These are phyloP conservation scores for Phytophthora pinifolia DNA, from an alignment of 352 stramenopile species.

Conservation along the genomic window DNA sequence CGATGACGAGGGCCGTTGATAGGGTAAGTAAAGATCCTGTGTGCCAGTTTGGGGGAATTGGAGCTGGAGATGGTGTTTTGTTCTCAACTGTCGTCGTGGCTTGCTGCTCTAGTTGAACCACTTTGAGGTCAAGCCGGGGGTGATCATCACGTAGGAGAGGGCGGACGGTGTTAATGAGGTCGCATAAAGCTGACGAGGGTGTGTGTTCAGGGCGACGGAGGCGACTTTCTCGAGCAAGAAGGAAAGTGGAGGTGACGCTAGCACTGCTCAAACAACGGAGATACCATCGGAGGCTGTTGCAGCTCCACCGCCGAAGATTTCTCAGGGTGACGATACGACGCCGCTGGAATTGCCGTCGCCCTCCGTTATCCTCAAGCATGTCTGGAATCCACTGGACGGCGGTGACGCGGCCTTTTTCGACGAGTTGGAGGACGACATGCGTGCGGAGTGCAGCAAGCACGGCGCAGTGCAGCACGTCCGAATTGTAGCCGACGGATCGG, in stretches of 20 bases:
- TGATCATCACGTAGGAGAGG: slow-evolving; percentile 70
- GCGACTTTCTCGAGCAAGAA: slow-evolving; percentile 52
- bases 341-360: slow-evolving; percentile 50
- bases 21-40: slow-evolving; percentile 38
- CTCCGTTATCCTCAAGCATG: slow-evolving; percentile 59
- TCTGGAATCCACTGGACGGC: slow-evolving; percentile 60
- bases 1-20: slow-evolving; percentile 71
- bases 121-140: slow-evolving; percentile 84
- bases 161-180: neutral
- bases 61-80: too few species aligned
- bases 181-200: neutral
- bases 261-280: neutral
- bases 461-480: slow-evolving; percentile 64
- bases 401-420: slow-evolving; percentile 55
- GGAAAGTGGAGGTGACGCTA: neutral
- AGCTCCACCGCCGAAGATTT: neutral
- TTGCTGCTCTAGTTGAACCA: slow-evolving; percentile 57
- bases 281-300: neutral
- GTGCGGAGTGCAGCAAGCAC: slow-evolving; percentile 67
- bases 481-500: slow-evolving; percentile 59
- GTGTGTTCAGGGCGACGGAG: slow-evolving; percentile 36
- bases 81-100: slow-evolving; percentile 14
- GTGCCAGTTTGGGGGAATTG: neutral
- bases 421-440: slow-evolving; percentile 83
- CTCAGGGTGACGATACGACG: slow-evolving; percentile 4